These are phyloP conservation scores for Scheffersomyces lignicola DNA, from an alignment of 1,139 yeast species.

Conservation along the genomic window DNA sequence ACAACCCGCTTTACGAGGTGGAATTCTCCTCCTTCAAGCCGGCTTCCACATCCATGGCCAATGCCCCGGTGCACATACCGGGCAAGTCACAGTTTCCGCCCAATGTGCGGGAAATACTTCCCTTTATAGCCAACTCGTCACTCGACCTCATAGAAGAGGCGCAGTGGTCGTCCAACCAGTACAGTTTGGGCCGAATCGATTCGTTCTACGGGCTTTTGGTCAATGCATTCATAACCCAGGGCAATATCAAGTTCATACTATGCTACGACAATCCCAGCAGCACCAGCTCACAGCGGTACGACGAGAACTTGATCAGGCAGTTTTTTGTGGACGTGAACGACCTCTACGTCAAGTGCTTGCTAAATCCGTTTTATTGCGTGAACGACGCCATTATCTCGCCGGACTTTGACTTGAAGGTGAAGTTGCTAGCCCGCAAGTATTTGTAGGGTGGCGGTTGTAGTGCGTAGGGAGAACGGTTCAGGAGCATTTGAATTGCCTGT, in stretches of 20 bases:
- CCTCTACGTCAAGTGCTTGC: slow-evolving; percentile 76
- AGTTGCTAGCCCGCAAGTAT: slow-evolving; percentile 73
- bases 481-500: no score
- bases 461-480: neutral
- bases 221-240: slow-evolving; percentile 85
- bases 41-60: slow-evolving; percentile 11
- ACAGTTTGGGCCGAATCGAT: slow-evolving; percentile 78
- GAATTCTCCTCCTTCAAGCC: slow-evolving; percentile 75
- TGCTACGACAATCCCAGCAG: slow-evolving; percentile 57
- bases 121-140: slow-evolving; percentile 85
- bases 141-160: slow-evolving; percentile 85
- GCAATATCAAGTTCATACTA: slow-evolving; percentile 78
- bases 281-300: slow-evolving; percentile 26
- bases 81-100: slow-evolving; percentile 66
- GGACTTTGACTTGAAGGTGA: slow-evolving; percentile 74
- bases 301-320: slow-evolving; percentile 77
- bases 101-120: slow-evolving; percentile 76
- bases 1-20: slow-evolving; percentile 82
- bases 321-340: slow-evolving; percentile 87
- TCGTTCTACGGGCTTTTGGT: slow-evolving; percentile 79
- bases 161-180: slow-evolving; percentile 72
- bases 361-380: slow-evolving; percentile 83
- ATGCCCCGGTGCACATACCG: slow-evolving; percentile 46
- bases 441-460: slow-evolving; percentile 29
- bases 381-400: slow-evolving; percentile 75